A percentile compares a stretch with the other conserved stretches of the same genome.
These are phyloP conservation scores for Betula pendula DNA, from an alignment of 306 rosid species.

Conservation along the genomic window DNA sequence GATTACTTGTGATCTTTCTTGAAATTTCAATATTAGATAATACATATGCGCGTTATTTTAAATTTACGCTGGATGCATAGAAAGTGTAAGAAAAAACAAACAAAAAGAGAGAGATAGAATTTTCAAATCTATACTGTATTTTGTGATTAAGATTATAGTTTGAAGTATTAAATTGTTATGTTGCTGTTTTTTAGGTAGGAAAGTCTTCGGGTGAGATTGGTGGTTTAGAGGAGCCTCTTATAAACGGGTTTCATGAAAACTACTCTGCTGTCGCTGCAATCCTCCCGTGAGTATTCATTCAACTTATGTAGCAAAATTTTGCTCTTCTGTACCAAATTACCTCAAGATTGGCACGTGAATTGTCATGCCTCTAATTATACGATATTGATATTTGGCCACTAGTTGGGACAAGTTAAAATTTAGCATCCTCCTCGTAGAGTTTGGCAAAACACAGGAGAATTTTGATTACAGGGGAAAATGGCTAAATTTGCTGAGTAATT, in stretches of 20 bases:
- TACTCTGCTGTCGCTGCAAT: constrained; percentile 66
- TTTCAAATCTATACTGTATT: background rate
- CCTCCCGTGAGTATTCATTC: constrained; percentile 67
- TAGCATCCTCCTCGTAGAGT: background rate
- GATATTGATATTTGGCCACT: background rate
- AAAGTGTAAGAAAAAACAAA: background rate
- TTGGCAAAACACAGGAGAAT: background rate
- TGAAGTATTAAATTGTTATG: constrained; percentile 21
- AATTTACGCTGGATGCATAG: background rate
- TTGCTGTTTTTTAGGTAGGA: constrained; percentile 45
- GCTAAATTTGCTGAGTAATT: background rate
- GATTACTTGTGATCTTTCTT: background rate
- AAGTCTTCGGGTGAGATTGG: constrained; percentile 48
- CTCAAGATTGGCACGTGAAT: background rate
- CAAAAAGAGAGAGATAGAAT: background rate
- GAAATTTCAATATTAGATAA: background rate
- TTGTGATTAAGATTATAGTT: constrained; percentile 10
- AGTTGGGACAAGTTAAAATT: background rate
- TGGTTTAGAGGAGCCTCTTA: constrained; percentile 58
- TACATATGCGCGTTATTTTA: background rate
- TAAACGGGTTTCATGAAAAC: constrained; percentile 44
- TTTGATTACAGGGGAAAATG: background rate
- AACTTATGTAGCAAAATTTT: constrained; percentile 1
- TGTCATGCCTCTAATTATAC: background rate
- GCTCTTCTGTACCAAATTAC: constrained; percentile 4